Evolutionary conservation across 148 eudicot species (phyloP), one percentile per base, ranked within the genome.

Genomic region (Cornus controversa): DNA sequence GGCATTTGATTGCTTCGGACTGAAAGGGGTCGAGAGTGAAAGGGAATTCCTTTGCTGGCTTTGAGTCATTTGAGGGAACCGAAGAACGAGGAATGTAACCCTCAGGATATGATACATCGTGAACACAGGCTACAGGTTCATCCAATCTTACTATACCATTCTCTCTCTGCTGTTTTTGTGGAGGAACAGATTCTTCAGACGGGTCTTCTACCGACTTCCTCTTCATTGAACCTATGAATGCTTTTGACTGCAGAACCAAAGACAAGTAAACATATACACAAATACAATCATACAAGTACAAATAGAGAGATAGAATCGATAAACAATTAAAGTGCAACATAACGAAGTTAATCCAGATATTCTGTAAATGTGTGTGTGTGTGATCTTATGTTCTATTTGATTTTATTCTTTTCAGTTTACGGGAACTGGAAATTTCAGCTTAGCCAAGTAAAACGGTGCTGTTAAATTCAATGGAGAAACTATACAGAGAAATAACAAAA

Each of bases 21-120:
- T 96, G 99, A 79, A 96, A 96, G 82, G 98, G 97, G 83, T 96
- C 99, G 14, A 96, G 91, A 10, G 83, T 65, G 36, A 96, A 96
- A 8, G 97, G 97, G 37, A 88, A 96, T 50, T 93, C 92, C 84
- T 90, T 96, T 57, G 98, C 98, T 24, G 98, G 98, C 26, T 81
- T 80, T 0, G 80, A 47, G 22, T 80, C 78, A 63, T 75, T 78
- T 54, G 75, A 70, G 42, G 79, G 70, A 50, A 66, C 77, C 31
- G 83, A 27, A n/a, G 78, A 54, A 9, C 74, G 80, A 65, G 77
- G 86, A 54, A 79, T 78, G 72, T 92, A 93, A 10, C 89, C 87
- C 66, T 91, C 89, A 0, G 99, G 99, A 77, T 96, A 93, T 1
- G 98, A 93, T 2, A 93, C 94, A 40, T 96, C 95, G 71, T 96